Base-by-base conservation (phyloP, 805 yeast species). In the Candida hispaniensis region DNA sequence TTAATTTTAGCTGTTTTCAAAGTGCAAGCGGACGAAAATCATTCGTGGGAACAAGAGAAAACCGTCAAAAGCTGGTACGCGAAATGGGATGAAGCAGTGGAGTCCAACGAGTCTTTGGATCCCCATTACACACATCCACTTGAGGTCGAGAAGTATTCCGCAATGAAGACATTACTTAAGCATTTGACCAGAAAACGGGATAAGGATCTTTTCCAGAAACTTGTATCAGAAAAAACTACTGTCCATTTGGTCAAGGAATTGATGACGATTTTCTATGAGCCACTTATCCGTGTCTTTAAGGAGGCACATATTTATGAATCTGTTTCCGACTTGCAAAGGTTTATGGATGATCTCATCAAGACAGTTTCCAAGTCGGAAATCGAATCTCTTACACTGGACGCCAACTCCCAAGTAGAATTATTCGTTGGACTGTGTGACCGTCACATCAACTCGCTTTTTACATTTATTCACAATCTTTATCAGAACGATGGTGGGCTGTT, bases 141-240 rank as follows among this genome's bases (percentile, higher is more conserved):
- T 3, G 36, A 32, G 3, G 36, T 32, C 28, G 29, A 40, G 34
- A 43, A 47, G 34, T 28, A 19, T 7, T 4, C 9, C 5, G 39
- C 26, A 10, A 39, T 11, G 28, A 73, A 71, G 41, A 75, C 76
- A 38, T 64, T 78, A 36, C 70, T 79, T 56, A 75, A 69, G 41
- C 56, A 79, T 11, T 67, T 67, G 43, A 60, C 80, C 1, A 67
- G 91, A 20, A 75, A 71, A 39, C 69, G 73, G 21, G 98, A 88
- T 50, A 85, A 82, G 51, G 71, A 73, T 39, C 59, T 78, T 26
- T 56, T 86, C 62, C 75, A 74, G 47, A 75, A 76, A 49, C 52
- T 86, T 26, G 82, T 94, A 93, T 73, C 72, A 28, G 94, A 86
- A 47, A 83, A 88, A 0, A 81, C 79, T 44, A 60, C 93, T 28